phyloP scores from a whole-genome alignment of 2,329 filamentous ascomycete species.

The Colletotrichum gloeosporioides region DNA sequence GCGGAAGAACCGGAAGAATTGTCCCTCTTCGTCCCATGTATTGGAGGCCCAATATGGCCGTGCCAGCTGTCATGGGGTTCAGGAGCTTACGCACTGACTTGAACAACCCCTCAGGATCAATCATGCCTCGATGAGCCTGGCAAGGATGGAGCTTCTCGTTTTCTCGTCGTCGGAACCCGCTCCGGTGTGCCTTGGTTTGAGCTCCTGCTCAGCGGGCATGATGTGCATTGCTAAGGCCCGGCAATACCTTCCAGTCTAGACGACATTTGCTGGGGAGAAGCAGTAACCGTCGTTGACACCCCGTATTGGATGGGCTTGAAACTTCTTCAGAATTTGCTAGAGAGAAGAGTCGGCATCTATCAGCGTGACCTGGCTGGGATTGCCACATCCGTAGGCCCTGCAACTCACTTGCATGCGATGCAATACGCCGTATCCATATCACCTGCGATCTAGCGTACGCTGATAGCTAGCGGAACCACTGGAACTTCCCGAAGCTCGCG shows the following conservation, averaged over 20 bases:
- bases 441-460: accelerated
- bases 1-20: neutral
- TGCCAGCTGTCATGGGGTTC: neutral
- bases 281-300: accelerated
- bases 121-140: neutral
- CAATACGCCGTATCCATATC: neutral
- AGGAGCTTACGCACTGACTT: neutral
- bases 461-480: accelerated
- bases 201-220: neutral
- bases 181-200: neutral
- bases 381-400: accelerated
- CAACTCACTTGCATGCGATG: neutral
- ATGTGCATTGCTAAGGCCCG: accelerated
- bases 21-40: neutral
- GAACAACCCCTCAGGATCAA: neutral
- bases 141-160: neutral
- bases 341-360: neutral
- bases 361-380: accelerated
- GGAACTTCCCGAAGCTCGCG: neutral
- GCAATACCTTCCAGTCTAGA: neutral
- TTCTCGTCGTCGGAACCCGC: neutral
- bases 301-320: accelerated
- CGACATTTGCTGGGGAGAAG: too few relatives aligned
- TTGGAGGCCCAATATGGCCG: neutral
- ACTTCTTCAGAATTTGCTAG: accelerated